phyloP scores from a whole-genome alignment of 805 yeast species.

The Wickerhamiella parazyma region DNA sequence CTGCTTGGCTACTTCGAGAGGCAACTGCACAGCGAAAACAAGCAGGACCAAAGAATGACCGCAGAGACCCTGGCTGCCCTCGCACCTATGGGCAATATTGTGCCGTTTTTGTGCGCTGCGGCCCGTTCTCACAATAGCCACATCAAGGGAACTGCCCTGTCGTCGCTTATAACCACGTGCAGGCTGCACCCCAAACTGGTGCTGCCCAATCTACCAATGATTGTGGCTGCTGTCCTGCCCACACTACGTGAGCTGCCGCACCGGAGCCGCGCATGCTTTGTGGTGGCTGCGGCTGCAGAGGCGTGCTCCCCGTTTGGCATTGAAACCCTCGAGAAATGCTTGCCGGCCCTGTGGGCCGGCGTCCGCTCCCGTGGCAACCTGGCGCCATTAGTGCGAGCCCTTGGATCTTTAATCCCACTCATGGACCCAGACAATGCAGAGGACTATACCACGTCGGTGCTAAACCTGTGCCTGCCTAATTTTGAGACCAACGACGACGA shows the following conservation, averaged over 20 bases:
- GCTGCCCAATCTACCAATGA: conserved; percentile 54
- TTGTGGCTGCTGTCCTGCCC: conserved; percentile 47
- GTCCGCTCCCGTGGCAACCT: conserved; percentile 53
- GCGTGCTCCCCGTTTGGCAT: conserved; percentile 79
- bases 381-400: conserved; percentile 61
- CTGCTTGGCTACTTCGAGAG: conserved; percentile 71
- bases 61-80: conserved; percentile 75
- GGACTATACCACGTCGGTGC: conserved; percentile 62
- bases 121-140: conserved; percentile 65
- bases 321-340: conserved; percentile 61
- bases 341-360: conserved; percentile 76
- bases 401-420: conserved; percentile 69
- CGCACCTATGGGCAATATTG: conserved; percentile 56
- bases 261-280: conserved; percentile 54
- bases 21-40: conserved; percentile 72
- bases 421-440: conserved; percentile 76
- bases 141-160: conserved; percentile 72
- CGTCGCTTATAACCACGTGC: conserved; percentile 65
- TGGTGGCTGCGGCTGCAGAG: conserved; percentile 65
- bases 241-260: conserved; percentile 59
- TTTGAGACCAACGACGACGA: conserved; percentile 77
- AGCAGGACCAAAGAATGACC: conserved; percentile 60
- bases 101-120: conserved; percentile 76
- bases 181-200: conserved; percentile 54
- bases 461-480: conserved; percentile 55